Percentiles rank a stretch among this genome's conserved stretches.
Conservation (phyloP, 2,329 filamentous ascomycete genomes). For the Cytospora mali region DNA sequence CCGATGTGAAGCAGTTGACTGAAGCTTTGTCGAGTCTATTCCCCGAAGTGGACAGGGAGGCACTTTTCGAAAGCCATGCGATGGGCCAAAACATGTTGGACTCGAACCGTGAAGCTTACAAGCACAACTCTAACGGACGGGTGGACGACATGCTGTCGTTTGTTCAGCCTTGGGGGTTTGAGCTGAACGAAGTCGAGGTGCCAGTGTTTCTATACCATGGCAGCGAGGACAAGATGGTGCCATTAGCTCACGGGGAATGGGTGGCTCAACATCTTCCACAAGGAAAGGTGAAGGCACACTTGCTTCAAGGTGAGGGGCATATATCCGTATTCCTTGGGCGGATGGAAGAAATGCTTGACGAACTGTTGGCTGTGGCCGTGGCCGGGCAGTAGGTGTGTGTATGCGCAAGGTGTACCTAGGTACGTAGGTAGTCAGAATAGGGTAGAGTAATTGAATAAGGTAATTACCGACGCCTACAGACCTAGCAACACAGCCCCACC, state of each 20-base stretch:
- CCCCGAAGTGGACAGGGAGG: constrained; percentile 21
- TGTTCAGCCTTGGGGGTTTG: constrained; percentile 32
- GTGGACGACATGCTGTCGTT: constrained; percentile 34
- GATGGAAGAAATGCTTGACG: constrained; percentile 22
- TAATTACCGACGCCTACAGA: too few species aligned
- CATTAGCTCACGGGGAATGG: constrained; percentile 33
- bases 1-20: constrained; percentile 9
- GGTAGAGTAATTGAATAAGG: too few species aligned
- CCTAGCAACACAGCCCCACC: too few species aligned
- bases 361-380: constrained; percentile 16
- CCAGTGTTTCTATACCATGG: constrained; percentile 34
- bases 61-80: constrained; percentile 8
- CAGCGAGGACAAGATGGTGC: constrained; percentile 33
- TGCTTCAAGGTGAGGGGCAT: constrained; percentile 32
- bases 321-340: constrained; percentile 19
- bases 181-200: constrained; percentile 31
- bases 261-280: constrained; percentile 31
- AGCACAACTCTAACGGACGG: constrained; percentile 31
- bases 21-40: constrained; percentile 15
- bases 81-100: constrained; percentile 14
- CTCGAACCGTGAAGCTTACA: constrained; percentile 26
- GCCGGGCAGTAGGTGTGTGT: too few species aligned
- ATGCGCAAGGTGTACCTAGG: background rate
- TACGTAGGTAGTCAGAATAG: background rate
- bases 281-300: constrained; percentile 28